These are phyloP conservation scores for Starmerella potacharoeniae DNA, from an alignment of 805 yeast species.

Conservation along the genomic window DNA sequence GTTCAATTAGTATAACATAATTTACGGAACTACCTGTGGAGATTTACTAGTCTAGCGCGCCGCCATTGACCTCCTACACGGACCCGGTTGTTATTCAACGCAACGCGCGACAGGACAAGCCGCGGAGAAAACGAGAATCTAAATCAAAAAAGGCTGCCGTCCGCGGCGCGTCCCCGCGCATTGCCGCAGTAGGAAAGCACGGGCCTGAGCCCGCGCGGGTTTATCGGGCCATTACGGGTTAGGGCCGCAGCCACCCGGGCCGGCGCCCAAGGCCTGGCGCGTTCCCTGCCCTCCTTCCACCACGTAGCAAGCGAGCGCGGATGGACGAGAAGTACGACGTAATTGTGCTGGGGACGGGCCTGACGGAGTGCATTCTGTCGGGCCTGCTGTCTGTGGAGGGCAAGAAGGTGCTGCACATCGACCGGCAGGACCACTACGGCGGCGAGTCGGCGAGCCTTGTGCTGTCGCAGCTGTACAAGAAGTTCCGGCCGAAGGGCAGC, in stretches of 20 bases:
- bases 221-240: background rate
- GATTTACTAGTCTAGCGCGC: no score
- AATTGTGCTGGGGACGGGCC: constrained; percentile 87
- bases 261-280: background rate
- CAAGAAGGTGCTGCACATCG: constrained; percentile 91
- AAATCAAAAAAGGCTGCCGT: no score
- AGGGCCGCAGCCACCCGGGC: background rate
- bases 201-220: no score
- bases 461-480: constrained; percentile 48
- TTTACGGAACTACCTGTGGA: no score
- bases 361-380: constrained; percentile 90
- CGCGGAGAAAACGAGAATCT: no score
- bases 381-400: constrained; percentile 96
- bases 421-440: constrained; percentile 92
- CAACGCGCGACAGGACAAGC: no score
- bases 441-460: constrained; percentile 36
- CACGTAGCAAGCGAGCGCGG: background rate
- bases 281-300: background rate
- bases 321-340: constrained; percentile 98
- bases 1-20: no score
- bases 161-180: no score
- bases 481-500: constrained; percentile 61
- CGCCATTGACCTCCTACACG: no score
- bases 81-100: no score
- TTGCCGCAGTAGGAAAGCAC: background rate